Evolutionary conservation across 1,284 basidiomycete species (phyloP).

Genomic region (Bjerkandera adusta): DNA sequence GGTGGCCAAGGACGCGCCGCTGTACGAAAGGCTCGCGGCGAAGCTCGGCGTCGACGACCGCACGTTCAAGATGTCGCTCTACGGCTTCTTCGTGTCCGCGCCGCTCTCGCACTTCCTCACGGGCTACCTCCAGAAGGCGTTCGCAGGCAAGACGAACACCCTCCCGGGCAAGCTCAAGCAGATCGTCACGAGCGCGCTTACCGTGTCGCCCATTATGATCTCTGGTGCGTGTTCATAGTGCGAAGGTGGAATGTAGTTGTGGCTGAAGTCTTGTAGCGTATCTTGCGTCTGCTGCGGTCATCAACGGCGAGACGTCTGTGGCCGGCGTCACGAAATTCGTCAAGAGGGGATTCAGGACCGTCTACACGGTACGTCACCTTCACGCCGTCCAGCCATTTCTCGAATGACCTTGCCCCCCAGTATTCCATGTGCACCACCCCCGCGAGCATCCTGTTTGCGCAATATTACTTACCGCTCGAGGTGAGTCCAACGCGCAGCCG

Average conservation of each 20-base stretch:
- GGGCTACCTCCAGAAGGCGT: constrained; percentile 68
- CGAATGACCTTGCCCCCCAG: too few species aligned
- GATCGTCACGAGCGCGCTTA: constrained; percentile 76
- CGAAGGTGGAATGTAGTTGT: background rate
- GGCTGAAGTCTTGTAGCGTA: constrained; percentile 36
- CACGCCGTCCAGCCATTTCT: background rate
- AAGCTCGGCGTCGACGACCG: constrained; percentile 56
- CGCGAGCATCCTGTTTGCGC: constrained; percentile 66
- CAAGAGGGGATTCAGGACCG: constrained; percentile 71
- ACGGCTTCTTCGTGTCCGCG: constrained; percentile 85
- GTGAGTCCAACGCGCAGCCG: constrained; percentile 30
- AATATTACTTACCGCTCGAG: constrained; percentile 72
- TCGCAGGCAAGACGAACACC: constrained; percentile 73
- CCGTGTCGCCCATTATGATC: constrained; percentile 79
- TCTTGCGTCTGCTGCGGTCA: constrained; percentile 79
- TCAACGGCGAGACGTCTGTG: constrained; percentile 74
- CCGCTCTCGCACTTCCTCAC: constrained; percentile 78
- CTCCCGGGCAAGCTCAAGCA: constrained; percentile 63
- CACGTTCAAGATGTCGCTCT: constrained; percentile 80
- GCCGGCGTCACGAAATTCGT: constrained; percentile 71
- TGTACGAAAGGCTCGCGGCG: constrained; percentile 51
- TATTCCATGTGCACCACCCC: constrained; percentile 78
- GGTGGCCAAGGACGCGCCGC: constrained; percentile 52
- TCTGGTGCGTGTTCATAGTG: constrained; percentile 45
- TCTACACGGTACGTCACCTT: constrained; percentile 57